Evolutionary conservation across 2,329 filamentous ascomycete species (phyloP), one percentile per base, ranked within the genome.

Genomic region (Thelonectria blattea): DNA sequence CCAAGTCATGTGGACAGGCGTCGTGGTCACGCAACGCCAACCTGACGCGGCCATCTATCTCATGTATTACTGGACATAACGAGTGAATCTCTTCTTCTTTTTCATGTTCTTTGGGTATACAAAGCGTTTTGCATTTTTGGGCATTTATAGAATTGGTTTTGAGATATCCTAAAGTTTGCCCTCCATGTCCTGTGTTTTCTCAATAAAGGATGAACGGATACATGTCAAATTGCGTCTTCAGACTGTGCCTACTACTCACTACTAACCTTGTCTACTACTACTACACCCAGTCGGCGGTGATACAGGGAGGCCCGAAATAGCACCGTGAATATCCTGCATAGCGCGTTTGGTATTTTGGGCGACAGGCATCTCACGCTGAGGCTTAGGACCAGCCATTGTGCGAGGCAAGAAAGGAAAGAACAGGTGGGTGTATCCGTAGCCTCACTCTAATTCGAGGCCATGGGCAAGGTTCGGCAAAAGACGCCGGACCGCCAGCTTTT

Each of bases 51-150:
- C 27, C 34, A 57, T 56, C 20, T 43, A 22, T 58, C 47, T 56
- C 51, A 58, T 56, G 64, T 62, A 64, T 62, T 58, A 63, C 59
- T 59, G 60, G 60, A 57, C 47, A 64, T 65, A 37, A 58, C 48
- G 43, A 58, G 61, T 66, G 52, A 62, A 48, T 43, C 45, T 57
- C 51, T 46, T n/a, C 45, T 27, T 39, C 22, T 46, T 49, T n/a
- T 14, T 37, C 34, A 14, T 37, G 22, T 11, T 14, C n/a, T 39
- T 61, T 60, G 52, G 52, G 60, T 57, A 66, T 63, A 69, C 46
- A 62, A 53, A 48, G 51, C 47, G 55, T 54, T 64, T 64, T 56
- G 60, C 43, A 56, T 63, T 46, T 45, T 51, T 10, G 56, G 61
- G 52, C 47, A 60, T 46, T 46, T 32, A 60, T 63, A 61, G 61